Percentiles rank a stretch among this genome's conserved stretches.
These are phyloP conservation scores for Emergomyces pasteurianus DNA, from an alignment of 2,329 filamentous ascomycete species.

Conservation along the genomic window DNA sequence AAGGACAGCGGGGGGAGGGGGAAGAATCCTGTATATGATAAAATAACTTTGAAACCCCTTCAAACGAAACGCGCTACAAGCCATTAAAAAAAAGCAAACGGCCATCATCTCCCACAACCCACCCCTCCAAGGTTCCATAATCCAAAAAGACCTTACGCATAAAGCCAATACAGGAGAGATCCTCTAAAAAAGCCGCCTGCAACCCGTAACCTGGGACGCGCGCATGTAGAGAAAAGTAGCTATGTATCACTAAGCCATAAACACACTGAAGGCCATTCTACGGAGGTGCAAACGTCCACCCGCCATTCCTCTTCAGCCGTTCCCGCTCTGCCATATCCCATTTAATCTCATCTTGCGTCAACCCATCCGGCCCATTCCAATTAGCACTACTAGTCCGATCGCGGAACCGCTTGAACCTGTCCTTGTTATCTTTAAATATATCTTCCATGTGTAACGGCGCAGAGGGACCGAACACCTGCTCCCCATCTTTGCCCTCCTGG, in stretches of 20 bases:
- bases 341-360: conserved; percentile 79
- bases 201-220: neutral
- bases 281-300: conserved; percentile 60
- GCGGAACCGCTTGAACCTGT: conserved; percentile 75
- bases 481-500: conserved; percentile 62
- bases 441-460: conserved; percentile 89
- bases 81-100: too few relatives aligned
- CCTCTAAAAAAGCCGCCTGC: too few relatives aligned
- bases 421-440: conserved; percentile 83
- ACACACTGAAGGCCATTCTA: neutral
- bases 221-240: neutral
- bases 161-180: too few relatives aligned
- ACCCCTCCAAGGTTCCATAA: too few relatives aligned
- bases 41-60: too few relatives aligned
- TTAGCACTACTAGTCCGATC: conserved; percentile 88
- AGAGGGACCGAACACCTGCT: conserved; percentile 87
- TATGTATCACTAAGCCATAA: neutral
- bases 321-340: conserved; percentile 71
- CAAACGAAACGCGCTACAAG: too few relatives aligned
- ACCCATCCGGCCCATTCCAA: conserved; percentile 68
- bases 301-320: conserved; percentile 67
- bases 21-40: too few relatives aligned
- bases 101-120: too few relatives aligned
- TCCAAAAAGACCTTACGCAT: too few relatives aligned
- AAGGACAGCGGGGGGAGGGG: too few relatives aligned